Base-by-base conservation (phyloP, 1,139 yeast species). In the Protomyces pachydermus region DNA sequence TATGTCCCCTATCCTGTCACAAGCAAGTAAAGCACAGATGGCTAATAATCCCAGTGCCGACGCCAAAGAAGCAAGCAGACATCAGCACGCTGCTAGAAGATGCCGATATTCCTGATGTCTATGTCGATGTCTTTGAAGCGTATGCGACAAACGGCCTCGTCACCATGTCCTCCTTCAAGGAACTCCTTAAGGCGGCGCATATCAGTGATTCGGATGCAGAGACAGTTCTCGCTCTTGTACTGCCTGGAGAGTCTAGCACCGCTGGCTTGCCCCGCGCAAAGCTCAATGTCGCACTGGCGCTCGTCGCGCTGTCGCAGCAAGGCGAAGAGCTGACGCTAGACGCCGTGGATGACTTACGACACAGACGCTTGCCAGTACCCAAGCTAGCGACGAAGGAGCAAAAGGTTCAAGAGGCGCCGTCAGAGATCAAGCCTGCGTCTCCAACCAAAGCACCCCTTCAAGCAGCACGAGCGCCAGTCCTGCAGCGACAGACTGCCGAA, bases 221-320 rank as follows among this genome's bases (percentile, higher is more conserved):
- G 16, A 14, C 25, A 16, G 37, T 61, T 35, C n/a, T 55, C 3
- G n/a, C 61, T 16, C 39, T 55, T 32, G 42, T 55, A 14, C 32
- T 56, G 35, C 56, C 60, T 14, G 37, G 45, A 3, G 70, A 69
- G 60, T 35, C 56, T 25, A 39, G 34, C 8, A 48, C 42, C 18
- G 65, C 67, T 23, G 65, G 68, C 35, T 56, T 71, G 54, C 66
- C 66, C 60, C 64, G 67, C 51, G 72, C 70, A 48, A 65, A 70
- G 37, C 75, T 77, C 75, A 68, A 74, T 58, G 72, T 72, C 34
- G 75, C 72, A 5, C 65, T 75, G 71, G 76, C 76, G 4, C 67
- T 75, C 46, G 68, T 72, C 6, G 77, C 74, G n/a, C 68, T 75
- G 57, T 74, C 74, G 8, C 78, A 75, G 67, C 66, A 68, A 20